A percentile compares a stretch with the other conserved stretches of the same genome.
phyloP scores from a whole-genome alignment of 2,329 filamentous ascomycete genomes.

The Diaporthe sp. region DNA sequence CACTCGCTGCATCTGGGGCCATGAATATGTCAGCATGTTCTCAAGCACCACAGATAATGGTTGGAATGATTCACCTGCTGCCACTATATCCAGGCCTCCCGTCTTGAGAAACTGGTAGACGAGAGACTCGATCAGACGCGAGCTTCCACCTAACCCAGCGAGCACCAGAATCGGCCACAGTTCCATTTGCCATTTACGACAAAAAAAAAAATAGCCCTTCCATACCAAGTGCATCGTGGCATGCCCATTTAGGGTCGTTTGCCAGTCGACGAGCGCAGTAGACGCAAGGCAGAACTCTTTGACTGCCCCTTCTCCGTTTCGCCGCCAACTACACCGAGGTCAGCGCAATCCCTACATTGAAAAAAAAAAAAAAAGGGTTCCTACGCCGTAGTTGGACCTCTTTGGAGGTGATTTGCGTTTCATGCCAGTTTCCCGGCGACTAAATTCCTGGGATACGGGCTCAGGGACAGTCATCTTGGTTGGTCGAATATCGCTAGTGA shows the following conservation, averaged over 20 bases:
- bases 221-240: conserved; percentile 35
- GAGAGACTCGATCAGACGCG: background rate
- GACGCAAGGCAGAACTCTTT: conserved; percentile 26
- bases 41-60: background rate
- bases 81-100: conserved; percentile 29
- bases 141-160: background rate
- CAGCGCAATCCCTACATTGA: background rate
- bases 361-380: background rate
- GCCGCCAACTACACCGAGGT: conserved; percentile 14
- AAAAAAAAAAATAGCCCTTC: background rate
- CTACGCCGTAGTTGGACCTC: conserved; percentile 9
- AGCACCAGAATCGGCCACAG: no score
- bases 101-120: conserved; percentile 10
- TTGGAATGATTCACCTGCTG: conserved; percentile 4
- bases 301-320: conserved; percentile 27
- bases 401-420: conserved; percentile 33
- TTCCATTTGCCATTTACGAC: background rate
- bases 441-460: conserved; percentile 10
- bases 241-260: conserved; percentile 36
- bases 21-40: background rate
- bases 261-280: conserved; percentile 34
- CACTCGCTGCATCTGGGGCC: conserved; percentile 27
- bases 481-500: conserved; percentile 13
- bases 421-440: background rate
- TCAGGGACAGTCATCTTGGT: background rate